Conservation (phyloP, 345 rosid species). For the Eucalyptus cloeziana region DNA sequence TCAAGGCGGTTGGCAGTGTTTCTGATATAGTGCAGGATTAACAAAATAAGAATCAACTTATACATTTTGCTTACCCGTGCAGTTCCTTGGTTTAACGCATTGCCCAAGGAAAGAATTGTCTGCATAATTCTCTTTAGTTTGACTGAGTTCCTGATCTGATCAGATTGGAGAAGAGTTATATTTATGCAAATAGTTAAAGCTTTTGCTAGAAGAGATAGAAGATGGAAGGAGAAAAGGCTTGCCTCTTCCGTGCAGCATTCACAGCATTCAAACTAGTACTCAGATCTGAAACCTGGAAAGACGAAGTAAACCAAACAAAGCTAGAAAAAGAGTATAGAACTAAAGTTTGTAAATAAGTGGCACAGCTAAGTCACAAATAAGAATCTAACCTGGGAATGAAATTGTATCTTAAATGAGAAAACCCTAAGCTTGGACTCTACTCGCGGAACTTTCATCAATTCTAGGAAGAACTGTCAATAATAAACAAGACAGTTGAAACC, state of each 20-base stretch:
- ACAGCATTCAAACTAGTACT: conserved; percentile 54
- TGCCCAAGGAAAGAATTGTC: conserved; percentile 84
- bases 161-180: background rate
- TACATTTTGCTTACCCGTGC: conserved; percentile 79
- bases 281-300: conserved; percentile 69
- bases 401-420: conserved; percentile 88
- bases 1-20: background rate
- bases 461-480: conserved; percentile 64
- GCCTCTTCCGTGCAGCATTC: conserved; percentile 81
- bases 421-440: conserved; percentile 90
- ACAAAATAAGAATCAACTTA: background rate
- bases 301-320: conserved; percentile 1
- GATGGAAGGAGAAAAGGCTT: conserved; percentile 2
- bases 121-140: conserved; percentile 91
- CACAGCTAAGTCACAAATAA: background rate
- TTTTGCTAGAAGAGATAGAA: background rate
- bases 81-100: conserved; percentile 94
- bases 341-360: background rate
- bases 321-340: background rate
- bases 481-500: background rate
- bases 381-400: conserved; percentile 53
- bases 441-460: conserved; percentile 89
- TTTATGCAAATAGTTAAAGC: background rate
- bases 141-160: conserved; percentile 51
- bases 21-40: background rate